Evolutionary conservation across 345 rosid species (phyloP).

Genomic region (Eutrema yunnanense): DNA sequence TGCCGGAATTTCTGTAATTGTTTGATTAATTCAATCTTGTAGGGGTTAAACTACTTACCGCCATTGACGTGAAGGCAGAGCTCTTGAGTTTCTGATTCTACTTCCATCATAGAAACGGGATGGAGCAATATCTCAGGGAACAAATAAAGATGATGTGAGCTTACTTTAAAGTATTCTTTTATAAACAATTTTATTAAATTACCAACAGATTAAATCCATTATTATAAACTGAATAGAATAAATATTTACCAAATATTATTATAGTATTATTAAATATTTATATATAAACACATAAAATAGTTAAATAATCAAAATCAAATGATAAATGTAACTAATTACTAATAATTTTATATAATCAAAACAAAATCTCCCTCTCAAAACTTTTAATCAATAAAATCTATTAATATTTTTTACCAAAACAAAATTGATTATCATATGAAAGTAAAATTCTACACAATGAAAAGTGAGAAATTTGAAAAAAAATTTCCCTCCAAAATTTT

Average conservation of each 20-base stretch:
- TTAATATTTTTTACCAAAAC: neutral
- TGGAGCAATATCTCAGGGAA: slow-evolving; percentile 8
- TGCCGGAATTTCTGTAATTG: neutral
- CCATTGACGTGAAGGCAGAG: slow-evolving; percentile 16
- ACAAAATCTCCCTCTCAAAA: neutral
- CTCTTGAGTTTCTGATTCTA: slow-evolving; percentile 27
- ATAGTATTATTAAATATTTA: neutral
- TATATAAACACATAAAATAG: neutral
- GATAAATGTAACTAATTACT: neutral
- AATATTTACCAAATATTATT: neutral
- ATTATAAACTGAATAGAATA: neutral
- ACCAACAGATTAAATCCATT: neutral
- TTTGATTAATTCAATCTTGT: neutral
- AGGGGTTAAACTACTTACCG: neutral
- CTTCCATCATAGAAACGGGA: neutral
- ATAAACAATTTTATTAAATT: neutral
- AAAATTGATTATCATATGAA: too few relatives aligned
- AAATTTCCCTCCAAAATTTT: neutral
- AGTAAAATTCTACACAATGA: too few relatives aligned
- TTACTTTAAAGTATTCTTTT: neutral
- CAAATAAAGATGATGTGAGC: slow-evolving; percentile 17
- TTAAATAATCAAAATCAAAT: neutral
- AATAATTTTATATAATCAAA: neutral
- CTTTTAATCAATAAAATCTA: neutral
- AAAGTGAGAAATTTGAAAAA: neutral